phyloP scores from a whole-genome alignment of 768 basidiomycete species.

The Boletus rubescentipes region DNA sequence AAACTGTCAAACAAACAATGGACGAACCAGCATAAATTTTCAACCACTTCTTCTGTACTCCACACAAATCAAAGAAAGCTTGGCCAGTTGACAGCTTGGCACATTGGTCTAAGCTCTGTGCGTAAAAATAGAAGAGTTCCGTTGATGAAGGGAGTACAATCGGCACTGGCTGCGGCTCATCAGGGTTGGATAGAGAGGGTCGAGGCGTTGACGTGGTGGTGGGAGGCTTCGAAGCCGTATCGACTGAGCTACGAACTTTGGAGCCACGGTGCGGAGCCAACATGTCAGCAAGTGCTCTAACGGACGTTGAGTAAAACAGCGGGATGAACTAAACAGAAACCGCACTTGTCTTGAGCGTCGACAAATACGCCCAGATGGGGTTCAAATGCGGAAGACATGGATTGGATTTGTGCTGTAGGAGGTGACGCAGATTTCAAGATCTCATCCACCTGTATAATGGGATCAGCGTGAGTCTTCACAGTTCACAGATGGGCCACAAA shows the following conservation, averaged over 20 bases:
- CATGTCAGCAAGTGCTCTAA: constrained; percentile 88
- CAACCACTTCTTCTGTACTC: constrained; percentile 91
- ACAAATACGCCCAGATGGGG: constrained; percentile 91
- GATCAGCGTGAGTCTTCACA: neutral
- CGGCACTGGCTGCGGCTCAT: constrained; percentile 48
- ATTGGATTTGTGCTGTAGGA: constrained; percentile 51
- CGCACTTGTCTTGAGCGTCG: constrained; percentile 95
- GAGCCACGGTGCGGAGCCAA: constrained; percentile 70
- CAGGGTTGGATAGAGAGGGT: constrained; percentile 39
- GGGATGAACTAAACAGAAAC: neutral
- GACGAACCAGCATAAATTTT: constrained; percentile 83
- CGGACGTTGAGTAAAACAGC: neutral
- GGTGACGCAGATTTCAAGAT: constrained; percentile 57
- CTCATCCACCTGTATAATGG: constrained; percentile 52
- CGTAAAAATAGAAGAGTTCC: constrained; percentile 96
- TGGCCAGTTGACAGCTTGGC: constrained; percentile 85
- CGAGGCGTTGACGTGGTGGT: constrained; percentile 33
- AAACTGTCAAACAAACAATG: neutral
- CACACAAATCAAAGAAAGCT: constrained; percentile 77
- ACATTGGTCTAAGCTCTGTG: constrained; percentile 92
- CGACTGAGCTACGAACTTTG: constrained; percentile 68
- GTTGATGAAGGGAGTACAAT: constrained; percentile 90
- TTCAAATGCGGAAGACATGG: constrained; percentile 90
- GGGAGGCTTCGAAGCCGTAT: constrained; percentile 39
- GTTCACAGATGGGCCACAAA: constrained; percentile 33